Evolutionary conservation across 129 eudicot genomes (phyloP).

Genomic region (Erigeron canadensis): DNA sequence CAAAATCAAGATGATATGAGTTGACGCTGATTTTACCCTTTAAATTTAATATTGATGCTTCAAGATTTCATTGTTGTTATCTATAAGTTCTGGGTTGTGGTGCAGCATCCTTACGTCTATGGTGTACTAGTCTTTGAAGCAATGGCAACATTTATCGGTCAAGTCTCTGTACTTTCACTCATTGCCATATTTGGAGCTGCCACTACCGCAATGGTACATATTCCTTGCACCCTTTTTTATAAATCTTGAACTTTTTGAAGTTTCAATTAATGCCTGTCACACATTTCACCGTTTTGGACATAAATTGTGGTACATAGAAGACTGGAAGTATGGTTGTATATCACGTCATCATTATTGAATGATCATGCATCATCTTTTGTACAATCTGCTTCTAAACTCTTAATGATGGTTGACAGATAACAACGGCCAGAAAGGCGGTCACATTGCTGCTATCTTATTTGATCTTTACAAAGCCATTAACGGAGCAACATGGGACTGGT

Average conservation of each 20-base stretch:
- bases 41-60: not conserved
- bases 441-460: conserved; percentile 60
- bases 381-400: conserved; percentile 4
- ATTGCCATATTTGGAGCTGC: conserved; percentile 46
- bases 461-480: conserved; percentile 66
- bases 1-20: not conserved
- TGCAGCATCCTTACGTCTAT: conserved; percentile 84
- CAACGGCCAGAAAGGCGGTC: conserved; percentile 72
- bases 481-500: conserved; percentile 64
- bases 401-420: conserved; percentile 31
- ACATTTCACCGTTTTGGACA: too few relatives aligned
- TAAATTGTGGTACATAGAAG: too few relatives aligned
- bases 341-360: not conserved
- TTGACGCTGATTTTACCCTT: not conserved
- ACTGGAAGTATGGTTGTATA: too few relatives aligned
- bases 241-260: not conserved
- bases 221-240: not conserved
- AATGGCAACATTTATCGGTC: conserved; percentile 68
- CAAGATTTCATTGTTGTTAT: not conserved
- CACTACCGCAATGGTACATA: conserved; percentile 41
- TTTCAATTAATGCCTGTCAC: not conserved
- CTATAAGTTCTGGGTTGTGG: conserved; percentile 22
- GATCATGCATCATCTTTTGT: conserved; percentile 11
- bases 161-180: conserved; percentile 41
- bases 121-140: conserved; percentile 88